Evolutionary conservation across 2,329 filamentous ascomycete species (phyloP).

Genomic region (Pseudogymnoascus sp.): DNA sequence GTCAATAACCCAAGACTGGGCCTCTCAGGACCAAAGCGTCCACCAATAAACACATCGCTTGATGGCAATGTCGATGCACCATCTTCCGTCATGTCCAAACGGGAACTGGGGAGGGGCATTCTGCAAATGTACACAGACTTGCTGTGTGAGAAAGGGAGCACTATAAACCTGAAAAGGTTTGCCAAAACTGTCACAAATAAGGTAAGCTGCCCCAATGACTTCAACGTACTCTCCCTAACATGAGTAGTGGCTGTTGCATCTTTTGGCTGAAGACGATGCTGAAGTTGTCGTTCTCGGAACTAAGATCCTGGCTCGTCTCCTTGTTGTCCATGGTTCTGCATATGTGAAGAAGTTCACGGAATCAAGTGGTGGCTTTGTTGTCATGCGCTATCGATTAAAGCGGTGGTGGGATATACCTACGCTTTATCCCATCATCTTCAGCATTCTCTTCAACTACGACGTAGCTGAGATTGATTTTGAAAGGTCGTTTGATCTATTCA

Average conservation of each 20-base stretch:
- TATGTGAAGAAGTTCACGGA: slow-evolving; percentile 78
- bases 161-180: slow-evolving; percentile 73
- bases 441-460: slow-evolving; percentile 80
- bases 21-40: slow-evolving; percentile 25
- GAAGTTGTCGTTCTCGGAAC: slow-evolving; percentile 75
- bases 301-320: slow-evolving; percentile 75
- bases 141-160: slow-evolving; percentile 66
- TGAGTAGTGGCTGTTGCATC: slow-evolving; percentile 77
- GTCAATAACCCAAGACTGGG: slow-evolving; percentile 36
- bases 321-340: slow-evolving; percentile 72
- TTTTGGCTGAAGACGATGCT: slow-evolving; percentile 79
- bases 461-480: slow-evolving; percentile 69
- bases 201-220: slow-evolving; percentile 43
- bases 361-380: slow-evolving; percentile 73
- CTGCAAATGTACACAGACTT: slow-evolving; percentile 72
- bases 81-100: slow-evolving; percentile 49
- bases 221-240: slow-evolving; percentile 27
- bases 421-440: slow-evolving; percentile 83
- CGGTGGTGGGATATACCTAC: slow-evolving; percentile 83
- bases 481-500: slow-evolving; percentile 66
- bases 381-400: slow-evolving; percentile 76
- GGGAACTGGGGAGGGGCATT: slow-evolving; percentile 67
- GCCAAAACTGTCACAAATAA: slow-evolving; percentile 93
- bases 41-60: slow-evolving; percentile 24
- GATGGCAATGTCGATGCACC: slow-evolving; percentile 30